Percentiles rank a stretch among this genome's conserved stretches.
phyloP scores from a whole-genome alignment of 2,329 filamentous ascomycete genomes.

The Phyllosticta citribraziliensis region DNA sequence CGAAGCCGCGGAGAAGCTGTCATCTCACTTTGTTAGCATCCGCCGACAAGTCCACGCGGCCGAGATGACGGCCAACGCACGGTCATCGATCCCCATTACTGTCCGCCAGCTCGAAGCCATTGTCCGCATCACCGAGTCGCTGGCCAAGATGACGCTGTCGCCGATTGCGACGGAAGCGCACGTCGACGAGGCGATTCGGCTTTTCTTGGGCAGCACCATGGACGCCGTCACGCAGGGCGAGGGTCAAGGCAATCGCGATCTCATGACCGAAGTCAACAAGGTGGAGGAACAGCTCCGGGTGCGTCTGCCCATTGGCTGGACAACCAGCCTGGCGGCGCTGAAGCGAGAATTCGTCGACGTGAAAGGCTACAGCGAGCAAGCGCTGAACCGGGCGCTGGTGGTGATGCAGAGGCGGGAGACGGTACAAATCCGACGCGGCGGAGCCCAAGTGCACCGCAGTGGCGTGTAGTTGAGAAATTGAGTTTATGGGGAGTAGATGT shows the following conservation, averaged over 20 bases:
- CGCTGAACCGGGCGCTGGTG: slow-evolving; percentile 73
- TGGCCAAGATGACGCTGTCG: slow-evolving; percentile 82
- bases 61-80: slow-evolving; percentile 79
- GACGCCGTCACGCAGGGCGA: slow-evolving; percentile 89
- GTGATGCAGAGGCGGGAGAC: slow-evolving; percentile 82
- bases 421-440: slow-evolving; percentile 69
- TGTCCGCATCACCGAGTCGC: slow-evolving; percentile 87
- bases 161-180: slow-evolving; percentile 82
- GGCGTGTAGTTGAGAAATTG: slow-evolving; percentile 41
- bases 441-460: slow-evolving; percentile 63
- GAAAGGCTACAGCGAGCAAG: slow-evolving; percentile 81
- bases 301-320: slow-evolving; percentile 88
- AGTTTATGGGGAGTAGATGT: neutral
- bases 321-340: slow-evolving; percentile 77
- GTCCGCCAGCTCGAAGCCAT: slow-evolving; percentile 85
- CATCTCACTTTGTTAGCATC: slow-evolving; percentile 94
- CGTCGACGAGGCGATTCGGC: slow-evolving; percentile 91
- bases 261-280: slow-evolving; percentile 80
- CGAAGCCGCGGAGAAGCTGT: slow-evolving; percentile 90
- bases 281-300: slow-evolving; percentile 84
- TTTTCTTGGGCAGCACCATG: slow-evolving; percentile 96
- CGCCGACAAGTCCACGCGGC: slow-evolving; percentile 85
- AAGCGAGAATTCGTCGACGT: slow-evolving; percentile 85
- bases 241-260: slow-evolving; percentile 66
- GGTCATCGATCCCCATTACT: slow-evolving; percentile 93